These are phyloP conservation scores for Carex littledalei DNA, from an alignment of 176 grass and related monocot species.

Conservation along the genomic window DNA sequence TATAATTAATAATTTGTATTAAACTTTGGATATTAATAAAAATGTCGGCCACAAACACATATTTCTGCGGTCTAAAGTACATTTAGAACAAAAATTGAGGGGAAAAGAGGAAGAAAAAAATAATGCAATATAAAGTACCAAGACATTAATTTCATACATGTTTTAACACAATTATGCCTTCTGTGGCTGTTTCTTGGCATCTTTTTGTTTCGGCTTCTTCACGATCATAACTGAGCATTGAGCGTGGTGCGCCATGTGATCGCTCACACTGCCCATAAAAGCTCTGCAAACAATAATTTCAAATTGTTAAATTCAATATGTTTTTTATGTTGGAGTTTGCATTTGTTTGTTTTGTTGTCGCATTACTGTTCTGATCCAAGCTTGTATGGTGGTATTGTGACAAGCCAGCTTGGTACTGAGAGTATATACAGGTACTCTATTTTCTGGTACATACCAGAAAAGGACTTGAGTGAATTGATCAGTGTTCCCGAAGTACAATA, in stretches of 20 bases:
- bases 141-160: not conserved
- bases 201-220: slow-evolving; percentile 40
- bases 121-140: not conserved
- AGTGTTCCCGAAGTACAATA: not conserved
- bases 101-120: not conserved
- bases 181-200: not conserved
- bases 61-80: not conserved
- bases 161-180: slow-evolving; percentile 3
- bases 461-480: not conserved
- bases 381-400: not conserved
- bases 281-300: slow-evolving; percentile 28
- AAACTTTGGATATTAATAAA: too few species aligned
- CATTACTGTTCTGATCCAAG: not conserved
- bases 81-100: not conserved
- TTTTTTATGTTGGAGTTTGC: not conserved
- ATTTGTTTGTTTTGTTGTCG: not conserved
- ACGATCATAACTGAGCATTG: slow-evolving; percentile 59
- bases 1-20: too few species aligned
- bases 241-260: slow-evolving; percentile 63
- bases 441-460: not conserved
- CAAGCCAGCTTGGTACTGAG: not conserved
- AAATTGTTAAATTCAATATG: not conserved
- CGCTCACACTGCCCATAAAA: slow-evolving; percentile 62
- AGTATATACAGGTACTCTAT: not conserved
- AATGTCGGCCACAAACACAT: not conserved